Evolutionary conservation across 139 green algal species (phyloP).

Genomic region (Volvox africanus): DNA sequence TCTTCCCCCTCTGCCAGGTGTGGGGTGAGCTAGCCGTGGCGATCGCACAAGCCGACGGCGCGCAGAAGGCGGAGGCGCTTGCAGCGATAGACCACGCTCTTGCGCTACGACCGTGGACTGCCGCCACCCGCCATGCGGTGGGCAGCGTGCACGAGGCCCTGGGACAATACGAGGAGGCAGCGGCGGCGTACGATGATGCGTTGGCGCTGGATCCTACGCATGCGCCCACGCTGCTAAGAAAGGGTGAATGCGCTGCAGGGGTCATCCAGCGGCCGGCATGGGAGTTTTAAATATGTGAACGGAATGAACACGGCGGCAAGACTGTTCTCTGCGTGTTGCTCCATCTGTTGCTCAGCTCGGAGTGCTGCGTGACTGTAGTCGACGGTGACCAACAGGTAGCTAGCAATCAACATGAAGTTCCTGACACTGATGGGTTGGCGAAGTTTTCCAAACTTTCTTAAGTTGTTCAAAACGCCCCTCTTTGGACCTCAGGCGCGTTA

Average conservation of each 20-base stretch:
- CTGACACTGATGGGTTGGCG: no score
- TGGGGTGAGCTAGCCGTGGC: constrained; percentile 49
- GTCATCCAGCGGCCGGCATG: background rate
- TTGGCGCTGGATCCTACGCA: constrained; percentile 50
- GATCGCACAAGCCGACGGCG: background rate
- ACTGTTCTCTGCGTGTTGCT: no score
- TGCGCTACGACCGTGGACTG: constrained; percentile 42
- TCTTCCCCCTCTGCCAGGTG: constrained; percentile 7
- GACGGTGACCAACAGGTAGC: no score
- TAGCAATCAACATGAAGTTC: no score
- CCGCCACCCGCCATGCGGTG: constrained; percentile 2
- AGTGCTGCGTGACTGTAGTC: no score
- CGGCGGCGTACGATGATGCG: constrained; percentile 34
- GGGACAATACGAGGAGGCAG: constrained; percentile 16
- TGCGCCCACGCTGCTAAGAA: constrained; percentile 23
- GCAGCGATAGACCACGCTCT: constrained; percentile 44
- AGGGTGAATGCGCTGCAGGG: background rate
- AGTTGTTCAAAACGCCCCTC: background rate
- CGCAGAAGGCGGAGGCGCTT: constrained; percentile 20
- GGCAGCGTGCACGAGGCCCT: constrained; percentile 40
- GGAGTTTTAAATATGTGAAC: background rate
- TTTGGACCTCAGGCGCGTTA: constrained; percentile 5
- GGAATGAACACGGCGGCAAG: no score
- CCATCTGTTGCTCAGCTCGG: no score
- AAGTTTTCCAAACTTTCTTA: no score